Base-by-base conservation (phyloP, 371 early-diverging fungal genomes). In the Mucor lusitanicus region DNA sequence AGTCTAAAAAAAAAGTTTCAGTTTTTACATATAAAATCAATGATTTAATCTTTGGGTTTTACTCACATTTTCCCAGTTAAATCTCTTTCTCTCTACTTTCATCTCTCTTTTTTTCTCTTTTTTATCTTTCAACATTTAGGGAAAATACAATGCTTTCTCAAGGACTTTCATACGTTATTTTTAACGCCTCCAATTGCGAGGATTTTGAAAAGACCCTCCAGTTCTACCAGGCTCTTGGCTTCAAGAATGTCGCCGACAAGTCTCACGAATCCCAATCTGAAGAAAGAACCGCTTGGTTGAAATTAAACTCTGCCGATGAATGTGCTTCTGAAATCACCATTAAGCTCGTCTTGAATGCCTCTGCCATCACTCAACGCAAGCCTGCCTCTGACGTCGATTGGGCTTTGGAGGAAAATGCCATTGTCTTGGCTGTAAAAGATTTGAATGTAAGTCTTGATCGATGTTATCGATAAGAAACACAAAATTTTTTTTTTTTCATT, bases 181-280 rank as follows among this genome's bases (percentile, higher is more conserved):
- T 89, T 17, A 77, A 78, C 58, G 88, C 89, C 13, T 72, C 78
- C 25, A 67, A 64, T 35, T 56, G 59, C 32, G 69, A 64, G 15
- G 61, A 65, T 44, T 81, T 78, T 42, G 70, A 81, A 32, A 61
- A 67, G 21, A 77, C 87, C 0, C 58, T 86, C 12, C 68, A 67
- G 2, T 91, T 92, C 65, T 92, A 92, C 64, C 48, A 70, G 27
- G 33, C 69, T 19, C 67, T 92, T 48, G 92, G 91, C 15, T 88
- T 90, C 64, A 69, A 76, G 56, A 56, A 63, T 15, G 61, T 72
- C 6, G 60, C 74, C 46, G 77, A 79, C 28, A 68, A 63, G 39
- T 65, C 68, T 63, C 39, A 75, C 73, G 39, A 74, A 74, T 32
- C 61, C 72, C 19, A 76, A 75, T 46, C 70, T 62, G 44, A 72